phyloP scores from a whole-genome alignment of 2,329 filamentous ascomycete genomes.

The Colletotrichum eleusines region DNA sequence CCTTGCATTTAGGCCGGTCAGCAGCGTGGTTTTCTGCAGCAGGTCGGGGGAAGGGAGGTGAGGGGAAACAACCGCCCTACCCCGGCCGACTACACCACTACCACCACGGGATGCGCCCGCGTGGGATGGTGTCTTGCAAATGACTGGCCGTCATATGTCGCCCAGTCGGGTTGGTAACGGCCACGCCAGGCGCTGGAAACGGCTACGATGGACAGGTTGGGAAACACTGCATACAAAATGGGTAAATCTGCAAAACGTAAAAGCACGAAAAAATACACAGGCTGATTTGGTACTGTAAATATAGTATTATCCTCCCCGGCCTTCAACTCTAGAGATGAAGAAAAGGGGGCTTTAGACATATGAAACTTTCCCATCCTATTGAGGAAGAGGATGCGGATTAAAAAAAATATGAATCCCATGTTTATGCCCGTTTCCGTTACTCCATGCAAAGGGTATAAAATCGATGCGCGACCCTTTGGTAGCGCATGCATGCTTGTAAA shows the following conservation, averaged over 20 bases:
- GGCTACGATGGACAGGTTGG: neutral
- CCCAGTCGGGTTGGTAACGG: neutral
- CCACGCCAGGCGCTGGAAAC: neutral
- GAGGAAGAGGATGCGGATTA: neutral
- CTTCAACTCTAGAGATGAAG: slow-evolving; percentile 12
- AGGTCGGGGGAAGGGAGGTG: neutral
- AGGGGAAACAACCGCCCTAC: neutral
- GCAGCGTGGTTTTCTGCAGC: slow-evolving; percentile 14
- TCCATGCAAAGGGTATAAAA: slow-evolving; percentile 41
- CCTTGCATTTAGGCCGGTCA: slow-evolving; percentile 9
- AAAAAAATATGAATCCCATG: neutral
- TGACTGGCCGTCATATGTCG: slow-evolving; percentile 1
- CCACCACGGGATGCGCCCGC: slow-evolving; percentile 10
- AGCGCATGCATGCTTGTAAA: slow-evolving; percentile 29
- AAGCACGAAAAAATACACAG: neutral
- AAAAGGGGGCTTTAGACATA: slow-evolving; percentile 13
- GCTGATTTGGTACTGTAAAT: slow-evolving; percentile 10
- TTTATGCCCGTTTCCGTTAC: slow-evolving; percentile 40
- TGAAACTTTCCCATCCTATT: slow-evolving; percentile 8
- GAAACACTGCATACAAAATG: neutral
- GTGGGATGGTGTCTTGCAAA: slow-evolving; percentile 20
- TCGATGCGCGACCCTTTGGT: slow-evolving; percentile 21
- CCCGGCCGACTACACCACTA: slow-evolving; percentile 2
- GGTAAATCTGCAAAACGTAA: neutral
- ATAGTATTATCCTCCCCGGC: slow-evolving; percentile 25